Evolutionary conservation across 75 land plant species (phyloP).

Genomic region (Isoetes taiwanensis): DNA sequence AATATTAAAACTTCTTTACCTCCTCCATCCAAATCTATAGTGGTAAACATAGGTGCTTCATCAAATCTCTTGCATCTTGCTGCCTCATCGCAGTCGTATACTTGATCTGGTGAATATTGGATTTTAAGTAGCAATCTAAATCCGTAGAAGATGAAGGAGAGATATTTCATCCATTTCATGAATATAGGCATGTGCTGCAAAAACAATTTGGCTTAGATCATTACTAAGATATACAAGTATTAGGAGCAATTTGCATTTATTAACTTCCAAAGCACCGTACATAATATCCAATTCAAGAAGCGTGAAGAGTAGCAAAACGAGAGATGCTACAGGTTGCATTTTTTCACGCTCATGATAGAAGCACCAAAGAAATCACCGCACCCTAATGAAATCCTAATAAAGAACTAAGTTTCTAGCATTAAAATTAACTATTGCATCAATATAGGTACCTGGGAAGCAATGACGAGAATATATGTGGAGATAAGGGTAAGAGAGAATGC

Average conservation of each 20-base stretch:
- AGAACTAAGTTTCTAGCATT: not conserved
- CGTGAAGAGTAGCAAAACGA: conserved; percentile 73
- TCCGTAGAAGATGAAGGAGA: conserved; percentile 86
- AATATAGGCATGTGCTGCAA: conserved; percentile 88
- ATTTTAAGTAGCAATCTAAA: conserved; percentile 75
- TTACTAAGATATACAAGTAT: no score
- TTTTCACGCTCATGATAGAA: conserved; percentile 57
- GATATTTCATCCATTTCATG: conserved; percentile 79
- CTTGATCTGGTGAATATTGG: conserved; percentile 64
- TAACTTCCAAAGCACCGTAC: conserved; percentile 51
- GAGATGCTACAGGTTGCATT: conserved; percentile 62
- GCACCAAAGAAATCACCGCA: conserved; percentile 93
- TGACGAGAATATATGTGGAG: conserved; percentile 38
- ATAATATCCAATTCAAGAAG: conserved; percentile 94
- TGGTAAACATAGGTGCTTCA: conserved; percentile 57
- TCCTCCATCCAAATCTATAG: conserved; percentile 51
- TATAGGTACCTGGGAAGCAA: conserved; percentile 63
- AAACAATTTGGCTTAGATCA: not conserved
- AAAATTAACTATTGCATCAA: not conserved
- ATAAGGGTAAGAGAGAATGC: conserved; percentile 60
- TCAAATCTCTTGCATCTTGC: conserved; percentile 59
- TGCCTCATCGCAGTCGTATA: conserved; percentile 51
- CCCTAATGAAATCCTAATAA: conserved; percentile 35
- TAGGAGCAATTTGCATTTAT: not conserved
- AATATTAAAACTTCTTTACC: conserved; percentile 58